Evolutionary conservation across 495 filamentous ascomycete species (phyloP), one percentile per base, ranked within the genome.

Genomic region (Penicillium roqueforti): DNA sequence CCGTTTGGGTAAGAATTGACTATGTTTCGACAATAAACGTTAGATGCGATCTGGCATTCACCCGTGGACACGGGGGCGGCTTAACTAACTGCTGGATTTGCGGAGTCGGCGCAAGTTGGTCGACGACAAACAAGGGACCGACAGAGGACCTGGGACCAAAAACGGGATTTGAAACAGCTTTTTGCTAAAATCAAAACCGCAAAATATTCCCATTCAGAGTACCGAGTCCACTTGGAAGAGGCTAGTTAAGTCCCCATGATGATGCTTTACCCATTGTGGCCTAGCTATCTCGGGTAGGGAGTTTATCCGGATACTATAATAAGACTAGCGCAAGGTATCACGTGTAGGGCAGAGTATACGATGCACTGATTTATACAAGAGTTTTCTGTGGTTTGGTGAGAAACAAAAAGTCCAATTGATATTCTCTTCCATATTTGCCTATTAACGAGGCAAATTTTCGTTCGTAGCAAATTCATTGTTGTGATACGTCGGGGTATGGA

Each of bases 31-130:
- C 23, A 47, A 54, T 47, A 38, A 47, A 57, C 53, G 62, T 59
- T 65, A 62, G 63, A 65, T 63, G 69, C 65, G 65, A 72, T 63
- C 62, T 69, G 61, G 67, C 63, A 58, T 63, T 60, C 40, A 57
- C 39, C 51, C 45, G 53, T 55, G 47, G 55, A 57, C 39, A 53
- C 45, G 53, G 58, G 47, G 55, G 52, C 56, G 55, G 52, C 54
- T 51, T 53, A 56, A 58, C 56, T 51, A 48, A 49, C 38, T 40
- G 53, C 40, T 41, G 50, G 52, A 56, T 38, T 48, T 50, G 47
- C 23, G 47, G 34, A 50, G 20, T 50, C 31, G 48, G 53, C 52
- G 41, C 50, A 26, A 48, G 36, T 36, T 8, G 23, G 57, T 28
- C 43, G 23, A 40, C 34, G 36, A 41, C 45, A 45, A 53, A 50